phyloP scores from a whole-genome alignment of 169 alveolate genomes.

The Cryptosporidium ubiquitum region DNA sequence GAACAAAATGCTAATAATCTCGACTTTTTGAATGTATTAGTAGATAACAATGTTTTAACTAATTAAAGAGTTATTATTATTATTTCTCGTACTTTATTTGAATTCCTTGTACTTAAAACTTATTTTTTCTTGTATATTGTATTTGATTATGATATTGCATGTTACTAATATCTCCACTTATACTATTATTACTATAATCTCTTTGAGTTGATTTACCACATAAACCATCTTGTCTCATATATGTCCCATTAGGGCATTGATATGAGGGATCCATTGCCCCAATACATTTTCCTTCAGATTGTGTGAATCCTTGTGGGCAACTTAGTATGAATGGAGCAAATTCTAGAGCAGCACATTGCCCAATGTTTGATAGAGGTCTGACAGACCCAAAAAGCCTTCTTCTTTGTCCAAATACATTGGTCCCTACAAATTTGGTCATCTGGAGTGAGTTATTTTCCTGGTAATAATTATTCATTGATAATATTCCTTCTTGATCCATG shows the following conservation, averaged over 20 bases:
- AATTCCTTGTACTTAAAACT: not conserved
- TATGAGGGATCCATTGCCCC: slow-evolving; percentile 67
- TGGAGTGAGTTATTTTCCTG: not conserved
- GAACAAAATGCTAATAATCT: not conserved
- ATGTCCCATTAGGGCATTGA: slow-evolving; percentile 54
- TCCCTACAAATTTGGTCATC: not conserved
- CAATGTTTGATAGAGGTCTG: slow-evolving; percentile 42
- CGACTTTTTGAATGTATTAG: not conserved
- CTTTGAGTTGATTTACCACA: not conserved
- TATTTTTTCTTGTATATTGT: slow-evolving; percentile 16
- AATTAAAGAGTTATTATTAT: not conserved
- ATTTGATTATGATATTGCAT: not conserved
- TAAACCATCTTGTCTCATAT: slow-evolving; percentile 60
- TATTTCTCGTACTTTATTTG: not conserved
- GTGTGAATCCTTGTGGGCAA: slow-evolving; percentile 47
- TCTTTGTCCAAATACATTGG: not conserved
- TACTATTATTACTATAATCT: not conserved
- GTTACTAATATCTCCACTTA: not conserved
- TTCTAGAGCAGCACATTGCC: slow-evolving; percentile 68
- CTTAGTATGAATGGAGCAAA: slow-evolving; percentile 54
- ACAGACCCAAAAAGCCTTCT: slow-evolving; percentile 44
- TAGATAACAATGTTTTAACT: not conserved
- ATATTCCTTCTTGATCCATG: not conserved
- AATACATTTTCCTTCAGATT: slow-evolving; percentile 50
- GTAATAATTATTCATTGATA: not conserved